Conservation (phyloP, 2,329 filamentous ascomycete genomes). For the Phaeomoniella chlamydospora region DNA sequence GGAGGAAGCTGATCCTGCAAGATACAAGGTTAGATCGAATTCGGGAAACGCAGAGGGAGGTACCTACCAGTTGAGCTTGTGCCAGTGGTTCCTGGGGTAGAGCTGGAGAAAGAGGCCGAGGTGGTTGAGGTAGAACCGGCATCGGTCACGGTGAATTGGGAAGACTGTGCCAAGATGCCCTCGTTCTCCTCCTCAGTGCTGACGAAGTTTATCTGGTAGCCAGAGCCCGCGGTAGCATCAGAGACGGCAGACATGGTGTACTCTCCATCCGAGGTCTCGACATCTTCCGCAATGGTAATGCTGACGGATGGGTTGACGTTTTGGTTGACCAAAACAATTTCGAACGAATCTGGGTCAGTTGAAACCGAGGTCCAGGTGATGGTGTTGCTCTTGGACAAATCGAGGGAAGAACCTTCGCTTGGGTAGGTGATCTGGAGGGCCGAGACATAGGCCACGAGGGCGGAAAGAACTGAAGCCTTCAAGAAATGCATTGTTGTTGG, state of each 20-base stretch:
- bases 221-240: conserved; percentile 8
- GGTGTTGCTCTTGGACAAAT: conserved; percentile 20
- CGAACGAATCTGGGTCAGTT: conserved; percentile 23
- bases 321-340: conserved; percentile 25
- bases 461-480: conserved; percentile 1
- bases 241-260: conserved; percentile 20
- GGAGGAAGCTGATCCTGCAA: no score
- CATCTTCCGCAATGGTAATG: conserved; percentile 17
- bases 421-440: conserved; percentile 17
- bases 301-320: conserved; percentile 18
- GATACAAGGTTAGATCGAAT: no score
- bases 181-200: conserved; percentile 16
- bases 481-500: background rate
- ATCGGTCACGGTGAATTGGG: conserved; percentile 16
- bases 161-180: conserved; percentile 27
- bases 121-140: conserved; percentile 5
- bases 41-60: no score
- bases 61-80: conserved; percentile 3
- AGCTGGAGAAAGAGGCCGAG: conserved; percentile 8
- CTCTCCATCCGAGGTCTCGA: conserved; percentile 19
- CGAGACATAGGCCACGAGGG: conserved; percentile 1
- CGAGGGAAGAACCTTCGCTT: conserved; percentile 15
- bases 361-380: conserved; percentile 23
- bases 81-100: conserved; percentile 9
- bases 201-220: conserved; percentile 28